Conservation (phyloP, 306 rosid species). For the Cajanus cajan region DNA sequence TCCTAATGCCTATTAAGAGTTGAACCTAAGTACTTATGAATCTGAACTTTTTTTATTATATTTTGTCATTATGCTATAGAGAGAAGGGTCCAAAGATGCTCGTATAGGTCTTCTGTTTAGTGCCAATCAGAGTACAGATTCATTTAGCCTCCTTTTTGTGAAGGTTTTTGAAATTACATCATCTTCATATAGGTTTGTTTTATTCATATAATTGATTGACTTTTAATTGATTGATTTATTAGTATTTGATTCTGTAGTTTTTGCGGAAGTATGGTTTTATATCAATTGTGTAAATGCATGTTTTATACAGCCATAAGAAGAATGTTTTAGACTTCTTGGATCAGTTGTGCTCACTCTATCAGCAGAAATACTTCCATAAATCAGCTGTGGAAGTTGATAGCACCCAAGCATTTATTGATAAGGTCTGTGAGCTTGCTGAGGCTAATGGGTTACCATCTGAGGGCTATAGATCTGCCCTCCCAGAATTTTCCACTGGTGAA, state of each 20-base stretch:
- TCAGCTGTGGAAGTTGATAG: conserved; percentile 48
- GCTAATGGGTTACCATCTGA: conserved; percentile 73
- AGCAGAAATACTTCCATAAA: conserved; percentile 52
- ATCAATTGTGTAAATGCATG: conserved; percentile 29
- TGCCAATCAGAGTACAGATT: conserved; percentile 53
- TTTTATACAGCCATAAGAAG: conserved; percentile 78
- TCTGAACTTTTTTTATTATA: not conserved
- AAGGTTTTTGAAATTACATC: conserved; percentile 69
- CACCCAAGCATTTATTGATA: conserved; percentile 55
- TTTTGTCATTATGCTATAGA: conserved; percentile 51
- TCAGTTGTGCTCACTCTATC: conserved; percentile 65
- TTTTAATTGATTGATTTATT: conserved; percentile 21
- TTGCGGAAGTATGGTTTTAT: not conserved
- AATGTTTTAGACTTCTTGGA: conserved; percentile 66
- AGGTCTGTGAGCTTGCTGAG: conserved; percentile 78
- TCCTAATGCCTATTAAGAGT: conserved; percentile 6
- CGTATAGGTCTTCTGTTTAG: conserved; percentile 77
- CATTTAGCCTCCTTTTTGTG: conserved; percentile 55
- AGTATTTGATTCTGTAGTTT: conserved; percentile 29
- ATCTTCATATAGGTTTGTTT: conserved; percentile 74
- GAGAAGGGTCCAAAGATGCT: conserved; percentile 66
- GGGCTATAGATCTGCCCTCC: conserved; percentile 50
- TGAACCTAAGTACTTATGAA: conserved; percentile 4
- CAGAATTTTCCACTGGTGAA: conserved; percentile 54
- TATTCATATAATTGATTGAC: not conserved